Evolutionary conservation across 371 early-diverging fungal genomes (phyloP).

Genomic region (Choanephora cucurbitarum): DNA sequence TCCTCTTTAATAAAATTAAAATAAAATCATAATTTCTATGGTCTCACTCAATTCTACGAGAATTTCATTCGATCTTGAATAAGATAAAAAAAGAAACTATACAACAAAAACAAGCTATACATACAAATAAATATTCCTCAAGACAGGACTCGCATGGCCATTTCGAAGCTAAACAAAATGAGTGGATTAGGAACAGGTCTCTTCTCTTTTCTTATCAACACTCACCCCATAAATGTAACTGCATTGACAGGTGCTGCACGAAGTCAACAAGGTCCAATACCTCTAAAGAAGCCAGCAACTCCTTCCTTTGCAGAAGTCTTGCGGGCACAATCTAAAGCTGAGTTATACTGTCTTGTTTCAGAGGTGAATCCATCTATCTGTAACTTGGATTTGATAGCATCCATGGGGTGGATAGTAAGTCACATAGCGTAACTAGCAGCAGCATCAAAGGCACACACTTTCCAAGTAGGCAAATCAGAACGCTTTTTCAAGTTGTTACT

Average conservation of each 20-base stretch:
- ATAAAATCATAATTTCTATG: too few species aligned
- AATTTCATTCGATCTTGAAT: too few species aligned
- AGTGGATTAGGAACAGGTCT: not conserved
- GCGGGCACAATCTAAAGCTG: slow-evolving; percentile 66
- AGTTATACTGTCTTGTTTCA: slow-evolving; percentile 59
- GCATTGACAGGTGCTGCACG: slow-evolving; percentile 91
- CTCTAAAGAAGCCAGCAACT: slow-evolving; percentile 78
- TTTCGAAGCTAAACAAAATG: slow-evolving; percentile 35
- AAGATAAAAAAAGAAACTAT: not conserved
- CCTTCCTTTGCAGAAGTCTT: slow-evolving; percentile 72
- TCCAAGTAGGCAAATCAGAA: slow-evolving; percentile 62
- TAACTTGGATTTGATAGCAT: slow-evolving; percentile 78
- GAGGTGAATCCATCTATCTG: slow-evolving; percentile 75
- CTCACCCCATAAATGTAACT: slow-evolving; percentile 73
- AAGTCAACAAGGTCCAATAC: slow-evolving; percentile 82
- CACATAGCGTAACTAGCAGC: slow-evolving; percentile 84
- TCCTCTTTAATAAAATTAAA: too few species aligned
- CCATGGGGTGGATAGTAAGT: slow-evolving; percentile 76
- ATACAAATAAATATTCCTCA: slow-evolving; percentile 3
- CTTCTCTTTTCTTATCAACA: not conserved
- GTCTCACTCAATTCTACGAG: too few species aligned
- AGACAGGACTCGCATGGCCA: slow-evolving; percentile 39
- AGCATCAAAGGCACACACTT: slow-evolving; percentile 73
- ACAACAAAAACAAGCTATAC: too few species aligned
- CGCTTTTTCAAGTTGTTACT: slow-evolving; percentile 44